Evolutionary conservation across 2,329 filamentous ascomycete genomes (phyloP), one percentile per base, ranked within the genome.

Genomic region (Aspergillus versicolor): DNA sequence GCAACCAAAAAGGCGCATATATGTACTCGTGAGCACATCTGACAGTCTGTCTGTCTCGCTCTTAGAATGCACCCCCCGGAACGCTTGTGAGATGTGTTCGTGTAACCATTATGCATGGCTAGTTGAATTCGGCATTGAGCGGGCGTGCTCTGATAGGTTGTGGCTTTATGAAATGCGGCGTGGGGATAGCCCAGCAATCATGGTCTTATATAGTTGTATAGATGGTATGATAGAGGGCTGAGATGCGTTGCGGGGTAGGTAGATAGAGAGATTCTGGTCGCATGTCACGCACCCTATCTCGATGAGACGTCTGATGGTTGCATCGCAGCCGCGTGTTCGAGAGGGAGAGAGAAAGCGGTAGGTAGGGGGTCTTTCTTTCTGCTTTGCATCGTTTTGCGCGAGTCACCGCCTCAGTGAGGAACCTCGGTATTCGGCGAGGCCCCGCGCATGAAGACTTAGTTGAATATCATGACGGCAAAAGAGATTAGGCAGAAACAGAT

Each of bases 401-500:
- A 19, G 13, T 55, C 45, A 53, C 42, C 50, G 50, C 42, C 30
- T 53, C 27, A 37, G 5, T 24, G 17, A 22, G 12, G 41, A 38
- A 24, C 50, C 50, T 46, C 50, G 50, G 42, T 32, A 41, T 11
- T 12, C 22, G 50, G 34, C 32, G 44, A 48, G 45, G 21, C 42
- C 19, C 44, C 24, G 32, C 34, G 32, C 12, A 53, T 8, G 30
- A 17, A 17, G 17, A 45, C 58, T 64, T 62, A 73, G 62, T 72
- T 68, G 63, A 66, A 73, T 58, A 69, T 64, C 63, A 73, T 68
- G 51, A 73, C 71, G n/a, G 70, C 71, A 57, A 73, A 73, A 34
- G 71, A 73, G 59, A 73, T 66, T 49, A 73, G 62, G 58, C 71
- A 73, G 64, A 73, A 70, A 58, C 71, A 73, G 24, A 73, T 64